Evolutionary conservation across 1,284 basidiomycete species (phyloP), one percentile per base, ranked within the genome.

Genomic region (Albatrellus sp.): DNA sequence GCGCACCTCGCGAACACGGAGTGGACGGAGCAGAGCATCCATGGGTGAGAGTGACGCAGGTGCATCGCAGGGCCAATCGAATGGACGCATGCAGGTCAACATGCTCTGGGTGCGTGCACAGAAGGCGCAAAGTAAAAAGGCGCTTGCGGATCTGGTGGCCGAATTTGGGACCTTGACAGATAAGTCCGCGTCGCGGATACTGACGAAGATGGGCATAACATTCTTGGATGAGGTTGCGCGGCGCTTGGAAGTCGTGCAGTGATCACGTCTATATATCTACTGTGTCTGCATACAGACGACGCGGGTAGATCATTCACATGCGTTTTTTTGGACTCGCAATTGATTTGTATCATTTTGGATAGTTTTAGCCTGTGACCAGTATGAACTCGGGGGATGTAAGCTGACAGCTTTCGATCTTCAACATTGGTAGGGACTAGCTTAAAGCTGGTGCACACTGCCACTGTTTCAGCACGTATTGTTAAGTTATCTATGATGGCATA

Each of bases 131-230:
- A 67, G 60, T 48, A 83, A 78, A 52, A 66, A 64, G 56, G 64
- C 65, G 39, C 66, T 85, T 35, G 82, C 75, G 38, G 57, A 54
- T 51, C 70, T 85, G 68, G 71, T 84, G 8, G 66, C 69, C 11
- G 80, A 83, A 42, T 85, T 85, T 60, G 74, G 73, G 28, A 64
- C 68, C 44, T 71, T 80, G 43, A 83, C 77, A 29, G 75, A 81
- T 55, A 68, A 70, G 56, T 77, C 72, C 52, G 75, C 66, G 44
- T 74, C 78, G 32, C 67, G 78, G 50, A 82, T 75, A 42, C 65
- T 85, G 41, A 85, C 80, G 20, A 85, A 84, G 72, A 80, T 85
- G 52, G 82, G 81, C 35, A 71, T 84, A 54, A 70, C 68, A 5
- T 86, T 86, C 58, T 60, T 86, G 46, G 73, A 77, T 44, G 73